Evolutionary conservation across 257 asterid genomes (phyloP).

Genomic region (Salvia rosmarinus): DNA sequence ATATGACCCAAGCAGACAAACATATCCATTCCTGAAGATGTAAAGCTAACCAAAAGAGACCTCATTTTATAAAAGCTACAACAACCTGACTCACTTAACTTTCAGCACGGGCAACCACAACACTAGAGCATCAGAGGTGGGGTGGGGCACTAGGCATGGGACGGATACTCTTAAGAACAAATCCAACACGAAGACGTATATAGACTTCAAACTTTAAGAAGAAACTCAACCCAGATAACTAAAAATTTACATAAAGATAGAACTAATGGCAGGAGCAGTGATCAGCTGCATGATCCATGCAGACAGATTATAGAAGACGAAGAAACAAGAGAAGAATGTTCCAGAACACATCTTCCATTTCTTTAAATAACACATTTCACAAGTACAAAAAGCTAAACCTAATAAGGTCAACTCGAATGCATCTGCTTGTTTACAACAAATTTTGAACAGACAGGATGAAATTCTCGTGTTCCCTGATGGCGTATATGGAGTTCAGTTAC

Average conservation of each 20-base stretch:
- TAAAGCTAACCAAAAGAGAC: not conserved
- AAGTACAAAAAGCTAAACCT: not conserved
- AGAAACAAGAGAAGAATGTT: slow-evolving; percentile 17
- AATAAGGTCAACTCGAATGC: not conserved
- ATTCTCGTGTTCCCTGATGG: slow-evolving; percentile 10
- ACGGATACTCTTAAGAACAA: not conserved
- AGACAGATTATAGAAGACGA: not conserved
- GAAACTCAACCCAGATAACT: not conserved
- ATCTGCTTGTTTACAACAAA: slow-evolving; percentile 6
- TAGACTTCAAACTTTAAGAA: not conserved
- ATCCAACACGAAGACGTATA: not conserved
- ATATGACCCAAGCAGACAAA: not conserved
- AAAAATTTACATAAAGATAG: not conserved
- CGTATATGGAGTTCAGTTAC: not conserved
- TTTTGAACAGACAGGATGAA: slow-evolving; percentile 1
- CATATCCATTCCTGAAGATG: not conserved
- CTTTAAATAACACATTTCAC: not conserved
- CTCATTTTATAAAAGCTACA: not conserved
- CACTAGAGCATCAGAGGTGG: not conserved
- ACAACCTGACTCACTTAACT: not conserved
- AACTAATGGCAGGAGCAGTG: not conserved
- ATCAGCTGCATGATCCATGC: not conserved
- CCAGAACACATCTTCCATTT: not conserved
- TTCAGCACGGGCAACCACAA: not conserved
- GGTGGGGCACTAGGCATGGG: not conserved